Percentiles rank a stretch among this genome's conserved stretches.
Conservation (phyloP, 192 early-diverging fungal species). For the Backusella macrospora region DNA sequence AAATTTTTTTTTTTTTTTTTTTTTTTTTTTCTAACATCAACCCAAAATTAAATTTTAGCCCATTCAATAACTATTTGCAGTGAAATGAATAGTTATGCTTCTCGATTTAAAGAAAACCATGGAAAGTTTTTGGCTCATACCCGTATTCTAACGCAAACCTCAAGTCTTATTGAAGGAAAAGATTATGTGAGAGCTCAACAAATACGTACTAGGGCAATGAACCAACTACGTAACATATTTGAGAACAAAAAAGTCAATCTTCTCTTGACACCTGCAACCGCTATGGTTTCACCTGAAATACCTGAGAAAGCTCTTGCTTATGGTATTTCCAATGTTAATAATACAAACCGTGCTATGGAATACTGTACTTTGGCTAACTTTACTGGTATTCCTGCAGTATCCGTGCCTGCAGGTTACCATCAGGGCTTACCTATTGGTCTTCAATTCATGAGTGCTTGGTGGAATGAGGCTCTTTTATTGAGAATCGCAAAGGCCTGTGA, state of each 20-base stretch:
- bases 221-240: constrained; percentile 52
- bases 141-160: constrained; percentile 43
- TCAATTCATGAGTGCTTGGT: constrained; percentile 73
- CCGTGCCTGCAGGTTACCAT: constrained; percentile 62
- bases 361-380: constrained; percentile 67
- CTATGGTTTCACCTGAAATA: constrained; percentile 58
- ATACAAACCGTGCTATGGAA: constrained; percentile 56
- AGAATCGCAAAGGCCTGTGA: constrained; percentile 62
- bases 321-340: constrained; percentile 59
- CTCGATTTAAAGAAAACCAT: constrained; percentile 21
- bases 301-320: constrained; percentile 39
- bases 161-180: constrained; percentile 31
- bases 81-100: constrained; percentile 55
- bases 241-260: constrained; percentile 51
- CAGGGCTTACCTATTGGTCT: constrained; percentile 63
- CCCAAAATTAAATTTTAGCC: constrained; percentile 36
- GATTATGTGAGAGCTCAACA: constrained; percentile 61
- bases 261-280: constrained; percentile 65
- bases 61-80: constrained; percentile 67
- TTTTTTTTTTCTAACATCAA: too few relatives aligned
- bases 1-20: too few relatives aligned
- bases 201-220: constrained; percentile 58
- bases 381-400: constrained; percentile 65
- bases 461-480: constrained; percentile 64
- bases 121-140: constrained; percentile 48